Evolutionary conservation across 2,329 filamentous ascomycete genomes (phyloP).

Genomic region (Aspergillus ibericus): DNA sequence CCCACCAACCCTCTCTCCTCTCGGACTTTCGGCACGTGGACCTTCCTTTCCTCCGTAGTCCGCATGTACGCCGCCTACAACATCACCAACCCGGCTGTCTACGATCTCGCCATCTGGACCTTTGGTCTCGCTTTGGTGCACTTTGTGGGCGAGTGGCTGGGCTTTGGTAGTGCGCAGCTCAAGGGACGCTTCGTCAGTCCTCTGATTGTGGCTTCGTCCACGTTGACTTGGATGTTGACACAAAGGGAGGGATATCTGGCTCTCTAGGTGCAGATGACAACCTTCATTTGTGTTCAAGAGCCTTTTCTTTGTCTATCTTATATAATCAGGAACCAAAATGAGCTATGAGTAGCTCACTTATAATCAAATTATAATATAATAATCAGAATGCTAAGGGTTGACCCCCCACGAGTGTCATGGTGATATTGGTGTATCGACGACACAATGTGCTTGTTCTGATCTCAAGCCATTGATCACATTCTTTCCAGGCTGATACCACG

Average conservation of each 20-base stretch:
- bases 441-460: too few species aligned
- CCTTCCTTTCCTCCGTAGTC: constrained; percentile 72
- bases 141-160: constrained; percentile 76
- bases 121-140: constrained; percentile 76
- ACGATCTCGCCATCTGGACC: constrained; percentile 78
- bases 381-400: background rate
- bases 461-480: too few species aligned
- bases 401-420: too few species aligned
- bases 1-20: constrained; percentile 72
- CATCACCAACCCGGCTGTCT: constrained; percentile 69
- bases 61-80: constrained; percentile 83
- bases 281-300: background rate
- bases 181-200: constrained; percentile 60
- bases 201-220: constrained; percentile 57
- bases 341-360: background rate
- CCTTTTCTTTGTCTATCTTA: background rate
- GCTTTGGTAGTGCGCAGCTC: constrained; percentile 74
- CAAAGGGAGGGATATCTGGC: constrained; percentile 51
- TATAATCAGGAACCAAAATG: background rate
- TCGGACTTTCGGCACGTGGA: constrained; percentile 86
- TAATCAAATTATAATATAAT: background rate
- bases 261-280: constrained; percentile 15
- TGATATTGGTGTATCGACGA: too few species aligned
- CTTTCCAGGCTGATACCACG: too few species aligned
- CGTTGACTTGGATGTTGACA: constrained; percentile 60